phyloP scores from a whole-genome alignment of 441 rosid genomes.

The Adansonia rubrostipa region DNA sequence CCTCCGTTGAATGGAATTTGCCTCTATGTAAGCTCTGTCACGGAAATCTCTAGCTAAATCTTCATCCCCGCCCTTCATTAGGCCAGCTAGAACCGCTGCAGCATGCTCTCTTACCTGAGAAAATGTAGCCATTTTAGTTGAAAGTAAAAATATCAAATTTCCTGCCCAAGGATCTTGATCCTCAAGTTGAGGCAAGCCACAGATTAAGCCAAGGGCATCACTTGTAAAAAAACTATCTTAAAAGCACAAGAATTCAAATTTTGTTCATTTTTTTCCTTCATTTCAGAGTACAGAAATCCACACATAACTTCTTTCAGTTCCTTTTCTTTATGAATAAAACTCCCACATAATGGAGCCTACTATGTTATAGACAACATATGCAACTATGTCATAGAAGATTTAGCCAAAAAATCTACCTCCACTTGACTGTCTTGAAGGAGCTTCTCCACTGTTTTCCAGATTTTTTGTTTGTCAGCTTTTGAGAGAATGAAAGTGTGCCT shows the following conservation, averaged over 20 bases:
- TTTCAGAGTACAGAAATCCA: background rate
- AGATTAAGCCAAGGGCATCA: conserved; percentile 1
- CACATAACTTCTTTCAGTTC: conserved; percentile 2
- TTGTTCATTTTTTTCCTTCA: conserved; percentile 3
- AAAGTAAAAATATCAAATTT: conserved; percentile 20
- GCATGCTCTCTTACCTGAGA: conserved; percentile 97
- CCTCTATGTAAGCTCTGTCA: conserved; percentile 78
- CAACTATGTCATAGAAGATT: conserved; percentile 15
- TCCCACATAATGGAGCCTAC: background rate
- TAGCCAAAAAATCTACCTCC: conserved; percentile 59
- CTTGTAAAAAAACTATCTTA: background rate
- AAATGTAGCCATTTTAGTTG: conserved; percentile 30
- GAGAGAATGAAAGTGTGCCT: conserved; percentile 95
- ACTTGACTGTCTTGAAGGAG: conserved; percentile 94
- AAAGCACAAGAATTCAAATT: conserved; percentile 22
- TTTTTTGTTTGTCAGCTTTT: conserved; percentile 66
- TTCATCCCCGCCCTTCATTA: conserved; percentile 96
- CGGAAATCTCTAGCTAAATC: conserved; percentile 85
- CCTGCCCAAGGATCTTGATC: conserved; percentile 15
- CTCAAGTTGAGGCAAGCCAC: background rate
- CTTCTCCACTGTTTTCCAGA: conserved; percentile 85
- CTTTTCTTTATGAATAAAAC: conserved; percentile 11
- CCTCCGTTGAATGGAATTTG: conserved; percentile 63
- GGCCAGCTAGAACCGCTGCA: conserved; percentile 95
- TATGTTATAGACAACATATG: too few relatives aligned